phyloP scores from a whole-genome alignment of 2,329 filamentous ascomycete species.

The Apiospora arundinis region DNA sequence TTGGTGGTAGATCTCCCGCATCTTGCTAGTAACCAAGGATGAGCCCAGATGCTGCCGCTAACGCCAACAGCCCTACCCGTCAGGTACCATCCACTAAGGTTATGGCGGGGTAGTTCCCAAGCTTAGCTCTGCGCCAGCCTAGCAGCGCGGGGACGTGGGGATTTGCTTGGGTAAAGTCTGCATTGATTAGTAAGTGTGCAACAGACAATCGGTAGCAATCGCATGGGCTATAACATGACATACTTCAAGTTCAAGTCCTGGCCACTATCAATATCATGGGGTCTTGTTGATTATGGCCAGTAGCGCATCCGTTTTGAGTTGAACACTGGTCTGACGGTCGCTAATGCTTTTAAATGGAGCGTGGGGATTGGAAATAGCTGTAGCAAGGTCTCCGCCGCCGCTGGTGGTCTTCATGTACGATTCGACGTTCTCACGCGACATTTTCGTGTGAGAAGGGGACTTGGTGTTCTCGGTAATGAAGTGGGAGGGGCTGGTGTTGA shows the following conservation, averaged over 20 bases:
- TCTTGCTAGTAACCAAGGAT: too few relatives aligned
- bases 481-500: background rate
- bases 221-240: background rate
- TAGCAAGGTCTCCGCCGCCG: slow-evolving; percentile 28
- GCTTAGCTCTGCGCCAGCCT: too few relatives aligned
- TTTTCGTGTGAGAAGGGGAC: background rate
- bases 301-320: background rate
- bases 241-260: background rate
- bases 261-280: background rate
- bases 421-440: slow-evolving; percentile 15
- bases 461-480: background rate
- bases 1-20: too few relatives aligned
- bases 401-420: slow-evolving; percentile 24
- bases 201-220: too few relatives aligned
- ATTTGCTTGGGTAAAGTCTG: background rate
- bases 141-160: background rate
- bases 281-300: background rate
- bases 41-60: too few relatives aligned
- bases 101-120: too few relatives aligned
- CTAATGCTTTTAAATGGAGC: background rate
- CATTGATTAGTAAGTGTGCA: too few relatives aligned
- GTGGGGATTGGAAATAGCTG: slow-evolving; percentile 24
- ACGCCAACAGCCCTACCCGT: too few relatives aligned
- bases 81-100: too few relatives aligned
- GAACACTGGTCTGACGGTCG: background rate